phyloP scores from a whole-genome alignment of 768 basidiomycete species.

The Calvatia gigantea region DNA sequence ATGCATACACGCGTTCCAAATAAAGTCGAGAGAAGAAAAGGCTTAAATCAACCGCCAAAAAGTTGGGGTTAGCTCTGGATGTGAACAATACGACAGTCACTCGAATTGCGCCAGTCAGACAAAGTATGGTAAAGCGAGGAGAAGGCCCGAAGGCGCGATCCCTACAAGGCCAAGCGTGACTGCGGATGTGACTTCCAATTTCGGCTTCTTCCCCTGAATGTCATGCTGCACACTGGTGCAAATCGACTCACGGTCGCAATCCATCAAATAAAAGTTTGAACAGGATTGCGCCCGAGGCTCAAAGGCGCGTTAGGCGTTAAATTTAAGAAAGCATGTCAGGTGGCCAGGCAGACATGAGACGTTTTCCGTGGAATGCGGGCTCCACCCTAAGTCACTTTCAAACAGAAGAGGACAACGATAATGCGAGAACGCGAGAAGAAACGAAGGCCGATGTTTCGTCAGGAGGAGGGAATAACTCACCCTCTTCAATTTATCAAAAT shows the following conservation, averaged over 20 bases:
- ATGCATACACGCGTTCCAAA: background rate
- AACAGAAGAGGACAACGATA: background rate
- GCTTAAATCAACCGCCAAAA: background rate
- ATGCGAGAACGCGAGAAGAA: constrained; percentile 7
- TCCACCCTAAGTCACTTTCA: background rate
- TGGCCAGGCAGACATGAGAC: background rate
- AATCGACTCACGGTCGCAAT: background rate
- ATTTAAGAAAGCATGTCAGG: background rate
- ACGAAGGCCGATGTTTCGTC: background rate
- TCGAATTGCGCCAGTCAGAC: background rate
- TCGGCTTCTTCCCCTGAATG: background rate
- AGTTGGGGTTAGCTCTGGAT: background rate
- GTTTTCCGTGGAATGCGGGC: background rate
- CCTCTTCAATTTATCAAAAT: constrained; percentile 98
- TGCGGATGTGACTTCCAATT: background rate
- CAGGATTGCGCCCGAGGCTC: background rate
- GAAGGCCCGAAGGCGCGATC: background rate
- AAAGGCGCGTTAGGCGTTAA: background rate
- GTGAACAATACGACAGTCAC: background rate
- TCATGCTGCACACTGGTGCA: background rate
- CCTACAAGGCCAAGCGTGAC: background rate
- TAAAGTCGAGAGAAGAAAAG: background rate
- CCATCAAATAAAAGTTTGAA: background rate
- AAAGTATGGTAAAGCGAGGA: background rate
- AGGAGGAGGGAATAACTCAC: constrained; percentile 39